Evolutionary conservation across 2,329 filamentous ascomycete species (phyloP).

Genomic region (Aspergillus sp.): DNA sequence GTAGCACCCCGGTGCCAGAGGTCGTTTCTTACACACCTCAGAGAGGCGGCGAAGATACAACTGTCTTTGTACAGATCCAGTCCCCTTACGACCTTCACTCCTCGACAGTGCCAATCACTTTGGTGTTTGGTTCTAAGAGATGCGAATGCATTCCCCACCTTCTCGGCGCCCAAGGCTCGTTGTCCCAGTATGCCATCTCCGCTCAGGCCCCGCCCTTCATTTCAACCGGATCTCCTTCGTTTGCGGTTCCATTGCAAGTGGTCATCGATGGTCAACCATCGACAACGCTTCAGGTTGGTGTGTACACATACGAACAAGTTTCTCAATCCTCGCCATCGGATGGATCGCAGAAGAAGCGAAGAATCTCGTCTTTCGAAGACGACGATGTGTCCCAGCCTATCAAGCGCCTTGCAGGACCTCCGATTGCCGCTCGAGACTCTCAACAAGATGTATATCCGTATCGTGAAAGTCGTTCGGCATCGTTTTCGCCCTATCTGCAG

Average conservation of each 20-base stretch:
- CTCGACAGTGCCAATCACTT: slow-evolving; percentile 50
- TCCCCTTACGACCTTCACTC: slow-evolving; percentile 67
- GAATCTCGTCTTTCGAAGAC: slow-evolving; percentile 44
- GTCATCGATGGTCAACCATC: slow-evolving; percentile 52
- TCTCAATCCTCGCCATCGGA: slow-evolving; percentile 33
- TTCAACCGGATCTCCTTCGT: slow-evolving; percentile 49
- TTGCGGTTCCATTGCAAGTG: slow-evolving; percentile 53
- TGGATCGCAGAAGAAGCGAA: slow-evolving; percentile 51
- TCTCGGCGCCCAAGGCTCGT: slow-evolving; percentile 50
- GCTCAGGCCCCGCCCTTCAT: slow-evolving; percentile 63
- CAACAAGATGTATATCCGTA: slow-evolving; percentile 50
- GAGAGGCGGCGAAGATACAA: slow-evolving; percentile 62
- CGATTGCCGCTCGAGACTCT: slow-evolving; percentile 43
- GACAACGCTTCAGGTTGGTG: slow-evolving; percentile 50
- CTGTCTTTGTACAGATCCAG: slow-evolving; percentile 66
- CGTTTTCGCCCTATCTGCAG: slow-evolving; percentile 47
- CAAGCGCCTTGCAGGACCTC: slow-evolving; percentile 43
- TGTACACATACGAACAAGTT: slow-evolving; percentile 54
- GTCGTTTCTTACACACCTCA: slow-evolving; percentile 65
- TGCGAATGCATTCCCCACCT: slow-evolving; percentile 62
- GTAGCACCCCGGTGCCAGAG: slow-evolving; percentile 52
- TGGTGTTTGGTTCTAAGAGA: slow-evolving; percentile 74
- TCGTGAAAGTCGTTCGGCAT: slow-evolving; percentile 41
- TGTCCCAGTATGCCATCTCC: slow-evolving; percentile 64
- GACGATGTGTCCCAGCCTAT: slow-evolving; percentile 41